Evolutionary conservation across 257 asterid genomes (phyloP), one percentile per base, ranked within the genome.

Genomic region (Capsicum rhomboideum): DNA sequence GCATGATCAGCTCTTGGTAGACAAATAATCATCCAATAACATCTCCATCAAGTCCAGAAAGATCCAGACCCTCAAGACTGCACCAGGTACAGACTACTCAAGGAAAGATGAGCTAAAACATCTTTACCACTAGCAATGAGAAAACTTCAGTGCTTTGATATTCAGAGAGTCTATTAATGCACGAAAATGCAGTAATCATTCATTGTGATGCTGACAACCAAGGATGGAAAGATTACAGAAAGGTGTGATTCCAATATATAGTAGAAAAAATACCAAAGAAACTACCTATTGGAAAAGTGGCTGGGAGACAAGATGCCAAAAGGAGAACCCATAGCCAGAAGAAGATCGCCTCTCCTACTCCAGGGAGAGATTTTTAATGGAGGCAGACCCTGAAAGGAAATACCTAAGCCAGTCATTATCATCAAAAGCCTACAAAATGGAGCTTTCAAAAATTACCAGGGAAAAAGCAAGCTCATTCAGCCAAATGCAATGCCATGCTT

Each of bases 321-420:
- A 80, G 99, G 99, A 89, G 99, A 96, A 88, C 99, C 99, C 95
- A 96, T 91, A 37, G 97, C 96, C 89, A 96, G 93, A 91, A 96
- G 93, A 88, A 90, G 89, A 88, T 91, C 94, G 64, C 98, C 98
- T 85, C 94, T 93, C 89, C 89, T 90, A 84, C 84, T 84, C 58
- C 89, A 90, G 83, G 90, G 85, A 85, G 91, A 90, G 79, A 92
- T 84, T 82, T 86, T 91, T 88, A 96, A 83, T 82, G 86, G 87
- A 21, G 89, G 90, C 58, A 87, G 86, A 85, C 86, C 90, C 99
- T 96, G 91, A 72, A 84, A 87, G 83, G 17, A 82, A 82, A 84
- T 61, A 67, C 40, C 31, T 21, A 64, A n/a, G 59, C 44, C 37
- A 29, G 42, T 86, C 63, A 85, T 81, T 78, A 79, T 50, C 84